phyloP scores from a whole-genome alignment of 1,139 yeast genomes.

The Pichia sp. region DNA sequence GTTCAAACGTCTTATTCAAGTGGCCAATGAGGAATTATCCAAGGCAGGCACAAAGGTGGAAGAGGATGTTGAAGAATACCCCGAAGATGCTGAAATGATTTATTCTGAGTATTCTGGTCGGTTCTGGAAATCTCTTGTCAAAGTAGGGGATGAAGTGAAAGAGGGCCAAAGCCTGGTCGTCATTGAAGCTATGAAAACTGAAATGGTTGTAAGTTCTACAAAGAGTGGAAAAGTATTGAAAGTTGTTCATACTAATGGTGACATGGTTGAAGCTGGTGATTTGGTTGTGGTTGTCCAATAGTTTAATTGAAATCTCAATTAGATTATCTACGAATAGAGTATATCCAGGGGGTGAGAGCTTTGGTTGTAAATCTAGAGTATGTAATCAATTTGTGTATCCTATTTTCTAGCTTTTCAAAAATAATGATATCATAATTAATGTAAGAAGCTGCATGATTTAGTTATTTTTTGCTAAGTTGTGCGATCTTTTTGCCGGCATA shows the following conservation, averaged over 20 bases:
- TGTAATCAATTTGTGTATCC: not conserved
- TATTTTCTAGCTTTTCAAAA: not conserved
- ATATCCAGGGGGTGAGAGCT: slow-evolving; percentile 18
- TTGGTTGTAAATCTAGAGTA: slow-evolving; percentile 1
- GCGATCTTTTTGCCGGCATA: too few species aligned
- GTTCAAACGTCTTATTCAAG: slow-evolving; percentile 76
- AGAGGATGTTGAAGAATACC: slow-evolving; percentile 49
- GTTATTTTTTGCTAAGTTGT: too few species aligned
- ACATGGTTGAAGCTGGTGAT: slow-evolving; percentile 95
- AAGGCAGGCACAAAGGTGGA: slow-evolving; percentile 39
- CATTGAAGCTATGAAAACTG: slow-evolving; percentile 98
- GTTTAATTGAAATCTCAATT: slow-evolving; percentile 1
- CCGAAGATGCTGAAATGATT: slow-evolving; percentile 75
- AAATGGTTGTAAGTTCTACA: slow-evolving; percentile 80
- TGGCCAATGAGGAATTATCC: slow-evolving; percentile 74
- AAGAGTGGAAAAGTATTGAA: slow-evolving; percentile 72
- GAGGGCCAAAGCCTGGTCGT: slow-evolving; percentile 79
- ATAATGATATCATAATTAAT: too few species aligned
- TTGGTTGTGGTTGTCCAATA: slow-evolving; percentile 70
- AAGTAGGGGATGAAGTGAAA: slow-evolving; percentile 72
- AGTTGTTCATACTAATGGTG: slow-evolving; percentile 79
- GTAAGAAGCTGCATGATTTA: too few species aligned
- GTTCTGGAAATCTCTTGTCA: slow-evolving; percentile 89
- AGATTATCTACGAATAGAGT: not conserved
- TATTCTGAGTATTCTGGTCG: slow-evolving; percentile 94